Evolutionary conservation across 441 rosid species (phyloP).

Genomic region (Bocquillonia castaneifolia): DNA sequence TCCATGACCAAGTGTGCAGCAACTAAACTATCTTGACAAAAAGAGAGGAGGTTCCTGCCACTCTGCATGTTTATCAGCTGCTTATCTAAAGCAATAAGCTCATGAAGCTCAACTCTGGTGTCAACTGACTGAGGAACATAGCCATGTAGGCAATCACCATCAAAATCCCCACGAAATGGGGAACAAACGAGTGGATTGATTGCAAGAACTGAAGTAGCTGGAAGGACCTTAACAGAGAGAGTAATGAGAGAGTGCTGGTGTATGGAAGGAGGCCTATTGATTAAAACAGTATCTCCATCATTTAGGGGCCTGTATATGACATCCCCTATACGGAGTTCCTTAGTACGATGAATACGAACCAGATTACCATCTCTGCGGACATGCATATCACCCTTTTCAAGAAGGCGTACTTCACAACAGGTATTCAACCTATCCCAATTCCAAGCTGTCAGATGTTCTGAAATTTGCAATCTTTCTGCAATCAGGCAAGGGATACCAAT

Average conservation of each 20-base stretch:
- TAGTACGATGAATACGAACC: slow-evolving; percentile 37
- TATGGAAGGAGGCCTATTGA: slow-evolving; percentile 93
- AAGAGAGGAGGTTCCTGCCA: slow-evolving; percentile 69
- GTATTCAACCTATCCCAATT: slow-evolving; percentile 57
- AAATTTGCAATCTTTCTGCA: slow-evolving; percentile 71
- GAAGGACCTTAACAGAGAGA: slow-evolving; percentile 65
- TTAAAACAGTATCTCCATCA: slow-evolving; percentile 73
- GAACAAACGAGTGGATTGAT: slow-evolving; percentile 84
- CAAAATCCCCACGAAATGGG: slow-evolving; percentile 94
- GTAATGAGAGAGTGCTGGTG: slow-evolving; percentile 94
- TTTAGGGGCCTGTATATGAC: slow-evolving; percentile 54
- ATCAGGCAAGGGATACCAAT: slow-evolving; percentile 78
- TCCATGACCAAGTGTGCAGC: slow-evolving; percentile 71
- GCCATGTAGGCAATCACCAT: slow-evolving; percentile 96
- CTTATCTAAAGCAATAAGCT: slow-evolving; percentile 78
- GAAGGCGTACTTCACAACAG: slow-evolving; percentile 43
- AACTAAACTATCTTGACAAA: slow-evolving; percentile 83
- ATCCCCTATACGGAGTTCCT: slow-evolving; percentile 62
- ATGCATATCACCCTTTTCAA: slow-evolving; percentile 58
- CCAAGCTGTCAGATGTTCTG: slow-evolving; percentile 70
- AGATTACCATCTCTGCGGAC: slow-evolving; percentile 60
- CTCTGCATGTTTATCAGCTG: slow-evolving; percentile 73
- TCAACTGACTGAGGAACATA: slow-evolving; percentile 83
- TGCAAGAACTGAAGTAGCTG: slow-evolving; percentile 63
- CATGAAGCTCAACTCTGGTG: slow-evolving; percentile 69